A percentile compares a stretch with the other conserved stretches of the same genome.
phyloP scores from a whole-genome alignment of 2,329 filamentous ascomycete genomes.

The Achaetomium macrosporum region DNA sequence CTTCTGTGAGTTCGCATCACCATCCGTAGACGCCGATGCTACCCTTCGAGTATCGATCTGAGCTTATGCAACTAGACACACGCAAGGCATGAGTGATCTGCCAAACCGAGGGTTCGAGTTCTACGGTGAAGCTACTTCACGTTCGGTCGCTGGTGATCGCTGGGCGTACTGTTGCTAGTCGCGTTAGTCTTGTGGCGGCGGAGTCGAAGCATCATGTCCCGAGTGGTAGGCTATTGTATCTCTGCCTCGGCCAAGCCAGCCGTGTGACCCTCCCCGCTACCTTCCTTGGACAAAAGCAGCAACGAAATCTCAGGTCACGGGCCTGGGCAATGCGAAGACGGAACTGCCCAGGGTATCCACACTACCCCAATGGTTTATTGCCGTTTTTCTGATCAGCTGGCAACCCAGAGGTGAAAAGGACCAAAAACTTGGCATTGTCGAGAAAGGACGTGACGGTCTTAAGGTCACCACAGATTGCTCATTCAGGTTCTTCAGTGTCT shows the following conservation, averaged over 20 bases:
- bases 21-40: too few species aligned
- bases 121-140: too few species aligned
- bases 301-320: conserved; percentile 11
- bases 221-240: neutral
- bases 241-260: conserved; percentile 7
- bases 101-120: too few species aligned
- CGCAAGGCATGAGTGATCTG: too few species aligned
- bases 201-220: neutral
- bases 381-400: neutral
- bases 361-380: conserved; percentile 10
- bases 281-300: conserved; percentile 10
- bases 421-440: neutral
- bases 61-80: too few species aligned
- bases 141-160: too few species aligned
- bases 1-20: too few species aligned
- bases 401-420: neutral
- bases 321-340: conserved; percentile 5
- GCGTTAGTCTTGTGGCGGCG: neutral
- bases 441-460: too few species aligned
- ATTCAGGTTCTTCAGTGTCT: too few species aligned
- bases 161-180: too few species aligned
- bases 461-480: too few species aligned
- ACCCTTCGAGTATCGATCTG: too few species aligned
- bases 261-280: conserved; percentile 11
- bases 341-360: conserved; percentile 1